Percentiles rank a stretch among this genome's conserved stretches.
Conservation (phyloP, 2,329 filamentous ascomycete genomes). For the Neopestalotiopsis sp. region DNA sequence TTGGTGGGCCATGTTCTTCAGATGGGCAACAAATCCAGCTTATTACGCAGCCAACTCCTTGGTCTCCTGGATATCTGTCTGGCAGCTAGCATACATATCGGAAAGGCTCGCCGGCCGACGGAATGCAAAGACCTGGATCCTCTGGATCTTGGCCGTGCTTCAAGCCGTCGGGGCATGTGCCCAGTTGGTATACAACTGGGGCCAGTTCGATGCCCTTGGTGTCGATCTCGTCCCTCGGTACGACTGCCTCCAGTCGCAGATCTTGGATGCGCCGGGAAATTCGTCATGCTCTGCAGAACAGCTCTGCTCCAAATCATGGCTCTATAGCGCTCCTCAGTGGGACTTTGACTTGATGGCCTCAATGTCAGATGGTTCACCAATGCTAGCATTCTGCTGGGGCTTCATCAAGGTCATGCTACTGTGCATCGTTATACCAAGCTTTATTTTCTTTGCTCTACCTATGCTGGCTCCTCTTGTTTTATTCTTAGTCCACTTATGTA, state of each 20-base stretch:
- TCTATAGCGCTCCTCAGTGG: neutral
- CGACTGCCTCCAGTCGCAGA: neutral
- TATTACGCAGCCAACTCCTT: neutral
- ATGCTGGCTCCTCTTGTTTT: no score
- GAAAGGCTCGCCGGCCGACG: neutral
- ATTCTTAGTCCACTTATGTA: no score
- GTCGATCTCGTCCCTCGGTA: neutral
- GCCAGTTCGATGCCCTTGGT: neutral
- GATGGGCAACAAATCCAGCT: neutral
- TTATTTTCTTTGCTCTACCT: no score
- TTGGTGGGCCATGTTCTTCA: neutral
- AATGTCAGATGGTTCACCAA: neutral
- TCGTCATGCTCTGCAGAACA: neutral
- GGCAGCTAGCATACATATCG: neutral
- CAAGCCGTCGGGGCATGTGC: neutral
- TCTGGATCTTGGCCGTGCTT: neutral
- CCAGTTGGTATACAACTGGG: neutral
- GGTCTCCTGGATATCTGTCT: neutral
- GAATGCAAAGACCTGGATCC: neutral
- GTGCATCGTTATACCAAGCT: neutral
- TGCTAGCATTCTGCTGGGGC: neutral
- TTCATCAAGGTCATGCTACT: neutral
- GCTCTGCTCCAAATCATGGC: neutral
- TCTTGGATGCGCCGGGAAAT: neutral
- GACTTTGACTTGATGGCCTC: constrained; percentile 1